A percentile compares a stretch with the other conserved stretches of the same genome.
Evolutionary conservation across 2,329 filamentous ascomycete genomes (phyloP).

Genomic region (Neoarthrinium moseri): DNA sequence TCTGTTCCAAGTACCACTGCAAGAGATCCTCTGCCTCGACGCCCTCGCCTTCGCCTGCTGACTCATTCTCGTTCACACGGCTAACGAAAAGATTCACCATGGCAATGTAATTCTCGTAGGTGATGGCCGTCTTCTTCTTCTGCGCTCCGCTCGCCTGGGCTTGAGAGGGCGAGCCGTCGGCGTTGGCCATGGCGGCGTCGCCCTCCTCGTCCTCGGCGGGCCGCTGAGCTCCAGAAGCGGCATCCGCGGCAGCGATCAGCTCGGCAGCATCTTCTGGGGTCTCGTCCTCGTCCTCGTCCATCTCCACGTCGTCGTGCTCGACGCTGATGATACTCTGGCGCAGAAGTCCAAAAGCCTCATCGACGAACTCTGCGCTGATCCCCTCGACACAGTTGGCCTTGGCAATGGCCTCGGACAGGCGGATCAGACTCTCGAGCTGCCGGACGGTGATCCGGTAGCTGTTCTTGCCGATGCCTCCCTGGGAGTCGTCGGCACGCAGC

Average conservation of each 20-base stretch:
- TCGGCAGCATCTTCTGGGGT: conserved; percentile 45
- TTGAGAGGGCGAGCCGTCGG: conserved; percentile 29
- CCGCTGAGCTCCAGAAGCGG: conserved; percentile 49
- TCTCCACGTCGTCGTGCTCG: conserved; percentile 94
- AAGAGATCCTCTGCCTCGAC: conserved; percentile 80
- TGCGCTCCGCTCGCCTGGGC: conserved; percentile 28
- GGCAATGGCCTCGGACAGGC: conserved; percentile 93
- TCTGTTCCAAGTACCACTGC: conserved; percentile 89
- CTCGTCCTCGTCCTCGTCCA: conserved; percentile 75
- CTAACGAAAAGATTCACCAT: conserved; percentile 86
- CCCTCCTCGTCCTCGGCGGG: conserved; percentile 46
- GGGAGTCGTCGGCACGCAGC: conserved; percentile 86
- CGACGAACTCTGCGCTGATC: conserved; percentile 79
- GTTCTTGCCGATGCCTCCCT: conserved; percentile 90
- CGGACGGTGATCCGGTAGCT: conserved; percentile 97
- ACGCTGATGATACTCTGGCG: conserved; percentile 96
- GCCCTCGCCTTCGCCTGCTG: conserved; percentile 69
- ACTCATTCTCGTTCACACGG: conserved; percentile 80
- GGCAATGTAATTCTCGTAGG: conserved; percentile 89
- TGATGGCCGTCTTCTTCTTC: conserved; percentile 77
- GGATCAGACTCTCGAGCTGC: conserved; percentile 94
- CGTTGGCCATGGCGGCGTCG: conserved; percentile 40
- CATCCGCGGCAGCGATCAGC: conserved; percentile 45
- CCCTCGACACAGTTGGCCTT: conserved; percentile 97
- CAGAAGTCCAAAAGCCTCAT: conserved; percentile 88